Percentiles rank a stretch among this genome's conserved stretches.
These are phyloP conservation scores for Naganishia albida DNA, from an alignment of 1,284 basidiomycete species.

Conservation along the genomic window DNA sequence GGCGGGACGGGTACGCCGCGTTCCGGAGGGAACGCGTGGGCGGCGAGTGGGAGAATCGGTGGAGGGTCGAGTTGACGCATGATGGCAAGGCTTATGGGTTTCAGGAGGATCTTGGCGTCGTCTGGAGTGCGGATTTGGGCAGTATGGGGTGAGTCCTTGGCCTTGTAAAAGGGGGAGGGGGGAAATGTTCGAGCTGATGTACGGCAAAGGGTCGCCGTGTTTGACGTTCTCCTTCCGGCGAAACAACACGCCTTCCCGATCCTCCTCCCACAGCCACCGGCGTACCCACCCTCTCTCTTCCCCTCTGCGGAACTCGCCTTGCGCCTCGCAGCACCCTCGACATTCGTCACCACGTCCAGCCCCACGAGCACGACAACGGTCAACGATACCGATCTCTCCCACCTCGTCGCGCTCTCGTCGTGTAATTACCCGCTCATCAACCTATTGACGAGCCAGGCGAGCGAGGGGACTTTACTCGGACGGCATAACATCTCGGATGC, in stretches of 20 bases:
- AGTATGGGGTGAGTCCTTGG: conserved; percentile 41
- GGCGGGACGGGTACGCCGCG: conserved; percentile 23
- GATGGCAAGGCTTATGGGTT: conserved; percentile 51
- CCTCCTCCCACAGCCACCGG: conserved; percentile 52
- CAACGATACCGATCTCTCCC: background rate
- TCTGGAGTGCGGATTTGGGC: conserved; percentile 46
- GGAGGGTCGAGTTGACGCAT: conserved; percentile 49
- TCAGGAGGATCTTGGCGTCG: conserved; percentile 44
- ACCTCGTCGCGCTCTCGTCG: conserved; percentile 45
- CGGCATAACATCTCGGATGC: conserved; percentile 30
- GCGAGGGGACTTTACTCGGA: conserved; percentile 25
- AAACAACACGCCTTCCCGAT: conserved; percentile 47
- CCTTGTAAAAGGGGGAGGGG: no score
- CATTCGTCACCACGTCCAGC: conserved; percentile 21
- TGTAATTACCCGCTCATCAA: conserved; percentile 50
- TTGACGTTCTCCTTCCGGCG: conserved; percentile 50
- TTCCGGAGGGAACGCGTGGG: conserved; percentile 24
- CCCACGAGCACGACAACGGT: background rate
- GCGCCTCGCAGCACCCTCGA: conserved; percentile 38
- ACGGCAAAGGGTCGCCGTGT: conserved; percentile 47
- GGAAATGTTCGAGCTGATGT: background rate
- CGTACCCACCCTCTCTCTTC: conserved; percentile 46
- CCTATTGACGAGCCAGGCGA: conserved; percentile 36
- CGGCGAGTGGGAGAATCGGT: conserved; percentile 36
- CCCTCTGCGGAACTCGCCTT: conserved; percentile 38